These are phyloP conservation scores for Alternaria sp. DNA, from an alignment of 2,329 filamentous ascomycete species.

Conservation along the genomic window DNA sequence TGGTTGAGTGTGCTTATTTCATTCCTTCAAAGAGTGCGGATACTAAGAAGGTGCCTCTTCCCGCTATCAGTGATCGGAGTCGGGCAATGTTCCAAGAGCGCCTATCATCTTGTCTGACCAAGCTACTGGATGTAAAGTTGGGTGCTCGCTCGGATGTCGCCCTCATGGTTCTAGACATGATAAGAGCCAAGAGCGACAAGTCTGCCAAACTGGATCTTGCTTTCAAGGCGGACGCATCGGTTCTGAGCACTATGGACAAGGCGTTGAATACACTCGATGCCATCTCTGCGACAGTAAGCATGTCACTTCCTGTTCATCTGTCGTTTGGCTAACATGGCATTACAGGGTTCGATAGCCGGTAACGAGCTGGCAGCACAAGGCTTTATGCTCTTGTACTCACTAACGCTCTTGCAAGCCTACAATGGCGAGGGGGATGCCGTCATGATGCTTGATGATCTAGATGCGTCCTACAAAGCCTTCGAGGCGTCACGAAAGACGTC, in stretches of 20 bases:
- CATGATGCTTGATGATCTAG: conserved; percentile 82
- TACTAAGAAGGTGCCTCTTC: conserved; percentile 52
- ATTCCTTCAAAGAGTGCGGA: conserved; percentile 45
- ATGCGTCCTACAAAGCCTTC: conserved; percentile 63
- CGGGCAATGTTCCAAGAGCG: conserved; percentile 64
- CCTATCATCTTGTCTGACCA: conserved; percentile 64
- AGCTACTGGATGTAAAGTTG: conserved; percentile 52
- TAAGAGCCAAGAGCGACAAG: conserved; percentile 35
- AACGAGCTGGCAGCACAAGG: conserved; percentile 63
- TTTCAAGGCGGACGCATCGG: conserved; percentile 58
- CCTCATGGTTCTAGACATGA: conserved; percentile 40
- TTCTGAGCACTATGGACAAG: conserved; percentile 51
- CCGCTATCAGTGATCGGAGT: conserved; percentile 57
- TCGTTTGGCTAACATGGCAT: conserved; percentile 15
- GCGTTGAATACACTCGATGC: conserved; percentile 44
- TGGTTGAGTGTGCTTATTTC: conserved; percentile 63
- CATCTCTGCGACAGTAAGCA: conserved; percentile 37
- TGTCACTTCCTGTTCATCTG: no score
- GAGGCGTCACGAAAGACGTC: conserved; percentile 74
- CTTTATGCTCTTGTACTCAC: conserved; percentile 81
- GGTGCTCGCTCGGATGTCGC: conserved; percentile 38
- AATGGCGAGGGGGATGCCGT: conserved; percentile 88
- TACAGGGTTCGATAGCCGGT: conserved; percentile 36
- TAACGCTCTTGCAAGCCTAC: conserved; percentile 88
- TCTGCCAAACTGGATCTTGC: conserved; percentile 54